Evolutionary conservation across 306 rosid genomes (phyloP), one percentile per base, ranked within the genome.

Genomic region (Chamaecrista fasciculata): DNA sequence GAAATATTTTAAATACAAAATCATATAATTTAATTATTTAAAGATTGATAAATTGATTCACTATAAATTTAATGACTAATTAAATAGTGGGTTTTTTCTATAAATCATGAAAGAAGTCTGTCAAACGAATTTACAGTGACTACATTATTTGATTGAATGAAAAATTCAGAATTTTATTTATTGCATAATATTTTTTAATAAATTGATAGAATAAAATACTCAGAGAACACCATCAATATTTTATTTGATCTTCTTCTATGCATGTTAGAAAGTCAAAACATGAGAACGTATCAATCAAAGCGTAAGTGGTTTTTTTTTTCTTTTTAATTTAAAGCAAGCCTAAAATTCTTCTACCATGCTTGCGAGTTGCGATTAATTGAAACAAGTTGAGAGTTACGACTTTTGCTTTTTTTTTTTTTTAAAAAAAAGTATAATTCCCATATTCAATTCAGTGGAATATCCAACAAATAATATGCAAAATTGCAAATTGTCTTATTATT

Each of bases 401-500:
- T 66, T 66, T 33, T 4, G 2, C 6, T 33, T 37, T 52, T 3
- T n/a, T n/a, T n/a, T n/a, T n/a, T n/a, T n/a, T n/a, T n/a, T n/a
- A n/a, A n/a, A n/a, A 29, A 28, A 51, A 31, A 58, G 29, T 11
- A 46, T 64, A 73, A 52, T 4, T 36, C 8, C 24, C 62, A 33
- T 39, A 15, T 50, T 4, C 8, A 12, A 15, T 50, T 4, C 8
- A 12, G 2, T 11, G 63, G 71, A 49, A 69, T 77, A 77, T 81
- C 71, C 79, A 48, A 51, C 23, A 77, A 59, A 63, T 56, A 36
- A 50, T 57, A 36, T 66, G 80, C 83, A 78, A 70, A 46, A 52
- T 62, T 66, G 80, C 83, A 78, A 70, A 46, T 60, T 62, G 75
- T 53, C 64, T 50, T 19, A 73, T 66, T 74, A 66, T 59, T 66